Base-by-base conservation (phyloP, 345 rosid genomes). In the Populus davidiana region DNA sequence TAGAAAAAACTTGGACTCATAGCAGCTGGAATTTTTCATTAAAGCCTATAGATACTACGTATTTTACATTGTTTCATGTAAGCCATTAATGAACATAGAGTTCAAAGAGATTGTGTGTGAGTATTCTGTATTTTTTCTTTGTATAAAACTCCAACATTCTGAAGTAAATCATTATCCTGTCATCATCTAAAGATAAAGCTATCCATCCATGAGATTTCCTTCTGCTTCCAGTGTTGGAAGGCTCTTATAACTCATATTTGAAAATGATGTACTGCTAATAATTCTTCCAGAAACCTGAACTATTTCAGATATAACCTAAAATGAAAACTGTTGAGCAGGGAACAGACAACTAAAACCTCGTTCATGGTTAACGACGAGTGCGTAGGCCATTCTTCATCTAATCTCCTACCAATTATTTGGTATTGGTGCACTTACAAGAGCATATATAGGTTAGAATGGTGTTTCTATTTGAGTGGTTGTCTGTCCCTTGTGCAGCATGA, bases 401-500 rank as follows among this genome's bases (percentile, higher is more conserved):
- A 25, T 44, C 56, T 25, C 36, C 25, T 14, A 27, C 36, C 73
- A 5, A 8, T 49, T 7, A 14, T 70, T 47, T 43, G 4, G 56
- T 43, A 9, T 23, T 23, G 64, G 14, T n/a, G 64, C 64, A 59
- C 29, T 59, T 59, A 59, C 16, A 59, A 23, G 29, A 59, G 27
- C 29, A 9, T 23, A 10, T n/a, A 59, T 59, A 5, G 63, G 63
- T 56, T 25, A 10, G 63, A n/a, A 2, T n/a, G 63, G 29, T 23
- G 63, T n/a, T 59, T 74, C 29, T 29, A 33, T 41, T 33, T n/a
- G 71, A 66, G 47, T 29, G 70, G 69, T 31, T 75, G 64, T 61
- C 67, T 31, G 65, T 44, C 75, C 77, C 74, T 38, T 61, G 65
- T 7, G 50, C 39, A 67, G 77, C 76, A 67, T 68, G 80, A 85